Evolutionary conservation across 78 protist genomes (phyloP).

Genomic region (Anaeramoeba flamelloides): DNA sequence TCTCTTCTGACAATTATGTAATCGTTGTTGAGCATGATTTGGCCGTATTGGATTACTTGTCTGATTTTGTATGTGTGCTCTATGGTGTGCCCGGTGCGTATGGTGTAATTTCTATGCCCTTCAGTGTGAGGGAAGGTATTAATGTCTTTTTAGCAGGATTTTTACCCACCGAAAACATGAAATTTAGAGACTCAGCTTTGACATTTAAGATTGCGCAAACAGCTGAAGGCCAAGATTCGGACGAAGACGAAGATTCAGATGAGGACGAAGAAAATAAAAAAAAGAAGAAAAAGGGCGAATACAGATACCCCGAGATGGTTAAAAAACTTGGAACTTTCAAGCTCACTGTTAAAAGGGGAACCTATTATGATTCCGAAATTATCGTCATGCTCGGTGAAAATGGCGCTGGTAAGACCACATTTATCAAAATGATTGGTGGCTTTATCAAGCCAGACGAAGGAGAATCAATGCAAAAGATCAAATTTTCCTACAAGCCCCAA

Average conservation of each 20-base stretch:
- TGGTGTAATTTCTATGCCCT: conserved; percentile 99
- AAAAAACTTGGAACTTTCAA: conserved; percentile 70
- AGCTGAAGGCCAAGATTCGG: no score
- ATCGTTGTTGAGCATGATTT: conserved; percentile 99
- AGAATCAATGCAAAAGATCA: conserved; percentile 30
- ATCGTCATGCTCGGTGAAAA: conserved; percentile 96
- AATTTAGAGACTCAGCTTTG: conserved; percentile 89
- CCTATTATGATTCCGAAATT: conserved; percentile 87
- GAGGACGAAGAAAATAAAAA: no score
- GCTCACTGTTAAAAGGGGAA: conserved; percentile 72
- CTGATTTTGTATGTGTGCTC: conserved; percentile 92
- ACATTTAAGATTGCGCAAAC: conserved; percentile 43
- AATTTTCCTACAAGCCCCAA: conserved; percentile 94
- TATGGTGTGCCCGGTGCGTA: conserved; percentile 98
- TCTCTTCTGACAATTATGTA: conserved; percentile 41
- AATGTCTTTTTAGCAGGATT: conserved; percentile 94
- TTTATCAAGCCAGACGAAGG: conserved; percentile 56
- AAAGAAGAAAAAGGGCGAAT: conserved; percentile 9
- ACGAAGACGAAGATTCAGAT: conserved; percentile 9
- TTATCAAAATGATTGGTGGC: conserved; percentile 78
- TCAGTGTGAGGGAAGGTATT: conserved; percentile 93
- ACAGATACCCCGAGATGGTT: conserved; percentile 83
- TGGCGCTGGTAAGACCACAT: conserved; percentile 99
- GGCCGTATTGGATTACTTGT: conserved; percentile 90
- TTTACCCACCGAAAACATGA: conserved; percentile 95